Conservation (phyloP, 2,329 filamentous ascomycete genomes). For the Claviceps cyperi region DNA sequence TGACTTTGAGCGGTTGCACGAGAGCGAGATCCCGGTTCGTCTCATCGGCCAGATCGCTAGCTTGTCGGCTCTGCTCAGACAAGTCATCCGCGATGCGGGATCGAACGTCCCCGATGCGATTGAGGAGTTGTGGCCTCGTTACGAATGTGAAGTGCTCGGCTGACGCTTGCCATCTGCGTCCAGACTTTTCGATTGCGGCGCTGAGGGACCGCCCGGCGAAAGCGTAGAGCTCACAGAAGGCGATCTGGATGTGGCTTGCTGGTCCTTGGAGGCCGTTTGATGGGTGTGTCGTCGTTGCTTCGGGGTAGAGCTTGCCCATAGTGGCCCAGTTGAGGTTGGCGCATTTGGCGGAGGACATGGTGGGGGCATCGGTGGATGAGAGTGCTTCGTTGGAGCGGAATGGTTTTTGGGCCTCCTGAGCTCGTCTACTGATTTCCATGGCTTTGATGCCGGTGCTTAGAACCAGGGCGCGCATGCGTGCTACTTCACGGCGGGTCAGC, state of each 20-base stretch:
- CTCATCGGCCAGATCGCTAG: constrained; percentile 67
- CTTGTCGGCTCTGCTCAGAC: constrained; percentile 45
- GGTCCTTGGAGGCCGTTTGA: constrained; percentile 13
- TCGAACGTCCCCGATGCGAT: constrained; percentile 32
- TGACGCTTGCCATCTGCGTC: constrained; percentile 42
- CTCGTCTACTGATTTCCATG: constrained; percentile 58
- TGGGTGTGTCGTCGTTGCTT: constrained; percentile 14
- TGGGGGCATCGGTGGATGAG: constrained; percentile 10
- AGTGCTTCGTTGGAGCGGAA: constrained; percentile 12
- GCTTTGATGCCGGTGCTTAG: constrained; percentile 84
- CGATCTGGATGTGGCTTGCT: constrained; percentile 12
- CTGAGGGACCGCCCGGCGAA: constrained; percentile 37
- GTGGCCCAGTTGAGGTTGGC: constrained; percentile 25
- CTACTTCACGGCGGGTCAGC: constrained; percentile 58
- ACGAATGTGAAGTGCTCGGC: constrained; percentile 44
- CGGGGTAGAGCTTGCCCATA: constrained; percentile 26
- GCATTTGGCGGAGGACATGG: constrained; percentile 5
- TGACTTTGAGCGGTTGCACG: constrained; percentile 64
- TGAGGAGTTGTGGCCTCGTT: constrained; percentile 38
- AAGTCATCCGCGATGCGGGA: constrained; percentile 37
- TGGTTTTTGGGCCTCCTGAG: constrained; percentile 32
- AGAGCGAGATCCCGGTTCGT: constrained; percentile 63
- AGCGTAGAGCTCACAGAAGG: constrained; percentile 32
- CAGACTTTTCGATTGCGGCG: constrained; percentile 30
- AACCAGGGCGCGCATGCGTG: constrained; percentile 61